Conservation (phyloP, 2,329 filamentous ascomycete genomes). For the Aspergillus sp. region DNA sequence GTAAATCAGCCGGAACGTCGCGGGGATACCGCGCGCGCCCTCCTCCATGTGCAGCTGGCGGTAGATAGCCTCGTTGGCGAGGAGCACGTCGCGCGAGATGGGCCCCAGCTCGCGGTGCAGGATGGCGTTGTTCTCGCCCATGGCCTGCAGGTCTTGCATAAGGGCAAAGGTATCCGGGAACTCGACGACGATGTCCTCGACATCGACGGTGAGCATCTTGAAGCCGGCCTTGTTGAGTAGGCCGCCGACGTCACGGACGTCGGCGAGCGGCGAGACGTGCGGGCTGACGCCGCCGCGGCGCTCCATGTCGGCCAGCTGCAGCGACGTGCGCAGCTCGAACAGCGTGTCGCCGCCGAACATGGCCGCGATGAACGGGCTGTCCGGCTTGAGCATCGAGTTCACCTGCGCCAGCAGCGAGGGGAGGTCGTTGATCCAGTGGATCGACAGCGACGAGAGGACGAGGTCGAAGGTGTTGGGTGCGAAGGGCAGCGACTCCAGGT, state of each 20-base stretch:
- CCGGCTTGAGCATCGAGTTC: constrained; percentile 82
- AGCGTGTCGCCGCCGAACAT: constrained; percentile 96
- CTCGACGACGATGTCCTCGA: constrained; percentile 95
- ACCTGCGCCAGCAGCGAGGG: constrained; percentile 80
- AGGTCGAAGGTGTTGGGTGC: constrained; percentile 77
- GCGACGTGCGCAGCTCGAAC: constrained; percentile 86
- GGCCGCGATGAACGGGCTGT: constrained; percentile 86
- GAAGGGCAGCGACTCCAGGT: constrained; percentile 69
- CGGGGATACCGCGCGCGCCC: constrained; percentile 65
- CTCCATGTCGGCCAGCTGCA: constrained; percentile 90
- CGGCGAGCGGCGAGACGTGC: constrained; percentile 85
- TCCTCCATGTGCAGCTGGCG: constrained; percentile 79
- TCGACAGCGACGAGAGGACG: constrained; percentile 79
- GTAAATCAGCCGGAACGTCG: constrained; percentile 92
- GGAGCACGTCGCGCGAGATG: constrained; percentile 75
- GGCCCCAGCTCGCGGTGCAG: constrained; percentile 76
- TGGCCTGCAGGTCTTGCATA: constrained; percentile 91
- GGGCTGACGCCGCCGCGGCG: constrained; percentile 86
- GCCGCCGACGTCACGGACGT: constrained; percentile 87
- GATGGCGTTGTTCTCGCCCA: constrained; percentile 93
- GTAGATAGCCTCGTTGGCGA: constrained; percentile 89
- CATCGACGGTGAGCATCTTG: constrained; percentile 92
- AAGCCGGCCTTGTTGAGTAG: constrained; percentile 84
- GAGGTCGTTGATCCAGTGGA: constrained; percentile 98
- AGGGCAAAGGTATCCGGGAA: constrained; percentile 86